These are phyloP conservation scores for Cryptomeria japonica DNA, from an alignment of 75 land plant genomes.

Conservation along the genomic window DNA sequence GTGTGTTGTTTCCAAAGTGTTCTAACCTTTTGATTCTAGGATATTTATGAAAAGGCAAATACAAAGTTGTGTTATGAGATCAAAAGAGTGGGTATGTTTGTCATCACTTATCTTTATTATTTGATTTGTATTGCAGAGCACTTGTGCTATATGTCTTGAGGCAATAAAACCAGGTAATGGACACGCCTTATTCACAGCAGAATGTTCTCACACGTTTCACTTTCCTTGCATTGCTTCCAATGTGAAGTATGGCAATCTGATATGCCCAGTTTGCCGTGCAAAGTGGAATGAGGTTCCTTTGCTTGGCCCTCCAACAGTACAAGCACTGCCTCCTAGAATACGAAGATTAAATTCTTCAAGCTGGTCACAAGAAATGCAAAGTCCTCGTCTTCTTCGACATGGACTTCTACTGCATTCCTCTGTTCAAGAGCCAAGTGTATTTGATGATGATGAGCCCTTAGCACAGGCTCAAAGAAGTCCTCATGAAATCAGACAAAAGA, in stretches of 20 bases:
- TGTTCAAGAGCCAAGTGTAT: conserved; percentile 25
- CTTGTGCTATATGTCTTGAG: conserved; percentile 77
- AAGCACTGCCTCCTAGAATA: neutral
- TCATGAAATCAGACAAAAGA: neutral
- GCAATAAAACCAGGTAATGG: conserved; percentile 64
- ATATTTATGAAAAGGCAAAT: neutral
- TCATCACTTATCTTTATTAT: neutral
- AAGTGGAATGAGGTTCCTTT: conserved; percentile 73
- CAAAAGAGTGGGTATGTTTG: neutral
- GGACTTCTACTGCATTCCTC: conserved; percentile 1
- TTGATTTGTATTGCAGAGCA: conserved; percentile 44
- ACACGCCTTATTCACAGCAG: conserved; percentile 86
- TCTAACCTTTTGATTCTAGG: neutral
- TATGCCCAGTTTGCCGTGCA: conserved; percentile 86
- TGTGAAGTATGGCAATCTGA: conserved; percentile 71
- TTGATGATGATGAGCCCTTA: conserved; percentile 34
- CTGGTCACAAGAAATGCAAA: conserved; percentile 8
- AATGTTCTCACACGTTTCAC: conserved; percentile 86
- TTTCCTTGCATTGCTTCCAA: conserved; percentile 86
- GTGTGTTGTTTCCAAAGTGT: neutral
- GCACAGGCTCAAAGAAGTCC: neutral
- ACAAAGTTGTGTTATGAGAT: neutral
- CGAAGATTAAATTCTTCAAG: conserved; percentile 11
- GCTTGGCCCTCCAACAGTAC: conserved; percentile 5
- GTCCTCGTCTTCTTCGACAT: neutral